Evolutionary conservation across 176 grass and related monocot species (phyloP), one percentile per base, ranked within the genome.

Genomic region (Eleusine indica): DNA sequence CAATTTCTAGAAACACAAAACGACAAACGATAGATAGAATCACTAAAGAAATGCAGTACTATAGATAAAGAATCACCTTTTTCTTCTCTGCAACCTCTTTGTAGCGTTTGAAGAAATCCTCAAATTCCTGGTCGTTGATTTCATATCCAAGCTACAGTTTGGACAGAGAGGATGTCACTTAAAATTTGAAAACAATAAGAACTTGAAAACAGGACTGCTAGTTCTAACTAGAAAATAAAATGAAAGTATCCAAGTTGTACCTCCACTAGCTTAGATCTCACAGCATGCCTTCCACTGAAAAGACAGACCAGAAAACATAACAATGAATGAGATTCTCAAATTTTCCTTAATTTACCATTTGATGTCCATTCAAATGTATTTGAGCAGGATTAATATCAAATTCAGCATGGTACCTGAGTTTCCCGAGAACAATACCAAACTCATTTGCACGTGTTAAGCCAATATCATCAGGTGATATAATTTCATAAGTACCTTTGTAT

Each of bases 41-140:
- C 7, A 68, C 61, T 64, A 71, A 42, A 48, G 52, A 28, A 56
- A 6, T 62, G 0, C 25, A 74, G 25, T 19, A 43, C 2, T 63
- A 16, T 0, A 74, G 16, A 63, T 61, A 35, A 87, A 70, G 9
- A 12, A 17, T 64, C 42, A 99, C 96, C 91, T 99, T 99, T 76
- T 99, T 99, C 82, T 99, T 99, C 86, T 99, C 96, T 46, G 96
- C 96, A 43, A 99, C 93, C 78, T 96, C 96, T 87, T 99, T 99
- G 81, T 96, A 99, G 69, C 93, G 96, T 80, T 89, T 99, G 85
- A 99, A 99, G 68, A 96, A 93, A 83, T 96, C 96, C 75, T 94
- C 87, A 66, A 99, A 88, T 90, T 99, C 96, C 81, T 94, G 90
- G 21, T 91, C 96, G 78, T 49, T 79, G 70, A 99, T 89, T 40